phyloP scores from a whole-genome alignment of 352 stramenopile genomes.

The Pythium rhizo-oryzae region DNA sequence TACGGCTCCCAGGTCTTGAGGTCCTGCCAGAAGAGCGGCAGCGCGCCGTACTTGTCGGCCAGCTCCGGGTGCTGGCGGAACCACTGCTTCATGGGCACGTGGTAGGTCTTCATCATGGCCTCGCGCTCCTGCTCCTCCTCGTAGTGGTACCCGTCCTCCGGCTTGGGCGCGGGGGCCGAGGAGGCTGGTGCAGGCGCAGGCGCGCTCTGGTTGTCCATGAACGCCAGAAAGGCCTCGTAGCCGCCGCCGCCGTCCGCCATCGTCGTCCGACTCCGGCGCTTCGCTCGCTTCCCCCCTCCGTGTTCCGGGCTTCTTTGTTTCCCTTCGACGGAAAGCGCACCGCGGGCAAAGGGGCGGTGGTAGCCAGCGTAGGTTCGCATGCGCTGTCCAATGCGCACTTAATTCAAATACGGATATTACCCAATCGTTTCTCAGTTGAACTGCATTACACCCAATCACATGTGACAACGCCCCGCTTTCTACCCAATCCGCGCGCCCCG shows the following conservation, averaged over 20 bases:
- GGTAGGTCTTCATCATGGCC: slow-evolving; percentile 89
- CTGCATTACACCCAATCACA: slow-evolving; percentile 8
- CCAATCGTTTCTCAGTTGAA: neutral
- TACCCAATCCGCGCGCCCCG: slow-evolving; percentile 12
- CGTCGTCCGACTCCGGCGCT: neutral
- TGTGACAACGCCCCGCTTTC: neutral
- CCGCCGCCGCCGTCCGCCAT: slow-evolving; percentile 62
- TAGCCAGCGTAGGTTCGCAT: neutral
- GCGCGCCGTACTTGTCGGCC: slow-evolving; percentile 85
- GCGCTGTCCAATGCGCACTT: neutral
- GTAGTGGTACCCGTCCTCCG: slow-evolving; percentile 69
- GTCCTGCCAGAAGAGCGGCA: slow-evolving; percentile 96
- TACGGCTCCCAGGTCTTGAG: slow-evolving; percentile 93
- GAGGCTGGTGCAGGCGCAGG: neutral
- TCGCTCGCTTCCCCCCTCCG: neutral
- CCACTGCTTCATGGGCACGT: slow-evolving; percentile 90
- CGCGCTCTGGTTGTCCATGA: slow-evolving; percentile 14
- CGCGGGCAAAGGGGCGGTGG: neutral
- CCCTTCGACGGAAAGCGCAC: neutral
- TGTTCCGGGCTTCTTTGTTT: neutral
- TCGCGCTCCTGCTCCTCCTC: slow-evolving; percentile 88
- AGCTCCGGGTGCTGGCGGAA: slow-evolving; percentile 69
- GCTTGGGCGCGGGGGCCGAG: slow-evolving; percentile 5
- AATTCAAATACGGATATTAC: neutral
- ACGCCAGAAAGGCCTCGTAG: slow-evolving; percentile 80